phyloP scores from a whole-genome alignment of 345 rosid genomes.

The Populus deltoides region DNA sequence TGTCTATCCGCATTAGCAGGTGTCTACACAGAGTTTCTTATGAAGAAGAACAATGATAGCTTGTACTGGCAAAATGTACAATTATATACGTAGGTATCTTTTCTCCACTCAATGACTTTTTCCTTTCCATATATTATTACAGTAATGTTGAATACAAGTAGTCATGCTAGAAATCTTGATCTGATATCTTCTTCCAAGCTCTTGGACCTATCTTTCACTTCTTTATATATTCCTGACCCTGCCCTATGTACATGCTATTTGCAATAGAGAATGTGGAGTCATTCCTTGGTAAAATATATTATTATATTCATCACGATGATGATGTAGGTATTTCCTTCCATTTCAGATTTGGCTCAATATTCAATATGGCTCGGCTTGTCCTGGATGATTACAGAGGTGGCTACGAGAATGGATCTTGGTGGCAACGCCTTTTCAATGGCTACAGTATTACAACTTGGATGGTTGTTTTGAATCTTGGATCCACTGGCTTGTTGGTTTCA shows the following conservation, averaged over 20 bases:
- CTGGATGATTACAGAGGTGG: conserved; percentile 87
- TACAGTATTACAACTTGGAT: conserved; percentile 74
- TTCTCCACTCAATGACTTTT: conserved; percentile 20
- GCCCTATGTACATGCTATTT: not conserved
- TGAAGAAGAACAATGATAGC: conserved; percentile 93
- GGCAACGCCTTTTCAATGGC: conserved; percentile 84
- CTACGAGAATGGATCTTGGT: conserved; percentile 87
- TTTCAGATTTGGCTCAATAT: conserved; percentile 73
- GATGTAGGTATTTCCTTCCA: not conserved
- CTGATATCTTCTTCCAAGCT: not conserved
- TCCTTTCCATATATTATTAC: not conserved
- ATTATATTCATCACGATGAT: not conserved
- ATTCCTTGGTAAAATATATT: not conserved
- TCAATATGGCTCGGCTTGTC: conserved; percentile 76
- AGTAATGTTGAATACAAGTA: not conserved
- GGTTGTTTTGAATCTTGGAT: conserved; percentile 83
- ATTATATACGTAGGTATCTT: conserved; percentile 82
- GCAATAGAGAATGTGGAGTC: not conserved
- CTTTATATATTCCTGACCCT: not conserved
- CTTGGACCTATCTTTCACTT: not conserved
- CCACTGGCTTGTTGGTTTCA: conserved; percentile 78
- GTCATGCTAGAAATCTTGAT: not conserved
- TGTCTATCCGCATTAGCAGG: conserved; percentile 92
- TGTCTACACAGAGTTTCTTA: conserved; percentile 88
- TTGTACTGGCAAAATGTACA: conserved; percentile 95